Percentiles rank a stretch among this genome's conserved stretches.
These are phyloP conservation scores for Podospora pseudoanserina DNA, from an alignment of 495 filamentous ascomycete genomes.

Conservation along the genomic window DNA sequence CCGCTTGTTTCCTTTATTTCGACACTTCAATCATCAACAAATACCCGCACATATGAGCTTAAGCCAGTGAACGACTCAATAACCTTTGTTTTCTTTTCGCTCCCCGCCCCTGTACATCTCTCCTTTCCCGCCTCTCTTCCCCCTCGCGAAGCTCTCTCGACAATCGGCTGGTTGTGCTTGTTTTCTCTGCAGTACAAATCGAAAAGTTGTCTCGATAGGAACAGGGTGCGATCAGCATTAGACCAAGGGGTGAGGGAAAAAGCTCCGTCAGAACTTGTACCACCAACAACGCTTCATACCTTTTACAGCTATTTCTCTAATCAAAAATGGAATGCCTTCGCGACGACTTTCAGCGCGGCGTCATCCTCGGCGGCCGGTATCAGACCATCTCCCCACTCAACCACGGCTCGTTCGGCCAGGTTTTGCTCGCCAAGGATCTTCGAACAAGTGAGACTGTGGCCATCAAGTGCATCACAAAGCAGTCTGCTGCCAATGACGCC, in stretches of 20 bases:
- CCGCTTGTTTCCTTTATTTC: slow-evolving; percentile 46
- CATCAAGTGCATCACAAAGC: slow-evolving; percentile 91
- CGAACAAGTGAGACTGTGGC: slow-evolving; percentile 74
- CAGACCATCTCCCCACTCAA: slow-evolving; percentile 90
- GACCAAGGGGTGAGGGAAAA: slow-evolving; percentile 38
- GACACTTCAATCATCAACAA: slow-evolving; percentile 40
- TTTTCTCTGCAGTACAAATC: slow-evolving; percentile 42
- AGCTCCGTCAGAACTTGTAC: slow-evolving; percentile 34
- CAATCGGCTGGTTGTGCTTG: slow-evolving; percentile 12
- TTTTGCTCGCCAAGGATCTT: slow-evolving; percentile 84
- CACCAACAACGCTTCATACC: slow-evolving; percentile 27
- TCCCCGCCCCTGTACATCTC: slow-evolving; percentile 46
- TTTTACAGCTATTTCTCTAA: slow-evolving; percentile 29
- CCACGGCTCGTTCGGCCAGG: slow-evolving; percentile 97
- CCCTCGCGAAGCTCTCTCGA: slow-evolving; percentile 24
- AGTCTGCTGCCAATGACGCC: slow-evolving; percentile 51
- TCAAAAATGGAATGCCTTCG: slow-evolving; percentile 73
- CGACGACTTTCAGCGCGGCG: slow-evolving; percentile 67
- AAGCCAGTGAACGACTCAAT: slow-evolving; percentile 60
- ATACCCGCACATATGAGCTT: slow-evolving; percentile 62
- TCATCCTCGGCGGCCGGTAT: slow-evolving; percentile 80
- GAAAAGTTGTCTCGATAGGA: slow-evolving; percentile 37
- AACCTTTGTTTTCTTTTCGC: slow-evolving; percentile 44
- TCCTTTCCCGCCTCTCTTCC: slow-evolving; percentile 26
- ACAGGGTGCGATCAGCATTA: slow-evolving; percentile 35